Conservation (phyloP, 768 basidiomycete genomes). For the Mycena olivaceomarginata region DNA sequence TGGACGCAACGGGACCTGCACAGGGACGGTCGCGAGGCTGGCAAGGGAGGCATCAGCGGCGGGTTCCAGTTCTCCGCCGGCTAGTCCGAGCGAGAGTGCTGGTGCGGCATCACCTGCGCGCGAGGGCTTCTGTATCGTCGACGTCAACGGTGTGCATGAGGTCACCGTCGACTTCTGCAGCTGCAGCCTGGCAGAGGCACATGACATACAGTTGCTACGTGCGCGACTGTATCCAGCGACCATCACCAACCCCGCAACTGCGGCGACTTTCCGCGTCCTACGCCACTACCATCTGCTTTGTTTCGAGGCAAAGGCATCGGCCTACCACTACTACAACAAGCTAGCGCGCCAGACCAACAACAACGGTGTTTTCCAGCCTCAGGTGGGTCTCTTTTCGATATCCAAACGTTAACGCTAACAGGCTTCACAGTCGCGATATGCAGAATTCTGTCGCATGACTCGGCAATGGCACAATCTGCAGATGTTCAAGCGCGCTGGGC, state of each 20-base stretch:
- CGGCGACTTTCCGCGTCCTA: slow-evolving; percentile 22
- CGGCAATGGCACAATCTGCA: slow-evolving; percentile 26
- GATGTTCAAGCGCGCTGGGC: slow-evolving; percentile 25
- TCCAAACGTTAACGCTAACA: too few relatives aligned
- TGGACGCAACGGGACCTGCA: not conserved
- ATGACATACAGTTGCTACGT: slow-evolving; percentile 38
- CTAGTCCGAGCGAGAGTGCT: too few relatives aligned
- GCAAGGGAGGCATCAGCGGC: not conserved
- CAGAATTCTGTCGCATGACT: not conserved
- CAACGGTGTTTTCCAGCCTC: slow-evolving; percentile 15
- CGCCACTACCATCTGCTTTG: slow-evolving; percentile 27
- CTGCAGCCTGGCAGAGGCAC: slow-evolving; percentile 14
- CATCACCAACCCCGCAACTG: slow-evolving; percentile 23
- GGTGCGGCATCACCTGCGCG: not conserved
- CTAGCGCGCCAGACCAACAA: slow-evolving; percentile 37
- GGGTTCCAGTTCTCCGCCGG: not conserved
- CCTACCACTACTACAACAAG: slow-evolving; percentile 42
- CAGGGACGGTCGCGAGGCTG: not conserved
- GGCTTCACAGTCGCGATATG: not conserved
- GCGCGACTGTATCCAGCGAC: slow-evolving; percentile 38
- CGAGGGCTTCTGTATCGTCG: slow-evolving; percentile 21
- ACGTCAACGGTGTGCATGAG: slow-evolving; percentile 35
- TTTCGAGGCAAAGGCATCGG: slow-evolving; percentile 38
- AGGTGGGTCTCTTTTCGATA: not conserved
- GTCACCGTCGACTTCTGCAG: slow-evolving; percentile 39